Conservation (phyloP, 176 grass and related monocot genomes). For the Saccharum spontaneum region DNA sequence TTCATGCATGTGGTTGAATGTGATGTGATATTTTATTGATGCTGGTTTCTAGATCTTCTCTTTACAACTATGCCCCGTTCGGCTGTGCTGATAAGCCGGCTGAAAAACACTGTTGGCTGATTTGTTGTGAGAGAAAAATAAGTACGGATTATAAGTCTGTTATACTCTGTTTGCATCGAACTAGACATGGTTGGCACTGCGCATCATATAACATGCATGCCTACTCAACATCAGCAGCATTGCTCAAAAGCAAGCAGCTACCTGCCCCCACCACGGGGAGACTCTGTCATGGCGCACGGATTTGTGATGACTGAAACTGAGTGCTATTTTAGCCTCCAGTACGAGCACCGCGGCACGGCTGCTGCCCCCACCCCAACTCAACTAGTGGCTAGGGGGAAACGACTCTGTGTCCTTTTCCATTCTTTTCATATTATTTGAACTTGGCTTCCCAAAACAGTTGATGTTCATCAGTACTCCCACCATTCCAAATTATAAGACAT, state of each 20-base stretch:
- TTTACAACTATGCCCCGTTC: not conserved
- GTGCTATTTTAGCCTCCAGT: not conserved
- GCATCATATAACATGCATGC: not conserved
- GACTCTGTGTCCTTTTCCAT: not conserved
- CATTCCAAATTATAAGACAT: no score
- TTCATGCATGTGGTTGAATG: not conserved
- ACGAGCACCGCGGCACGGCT: not conserved
- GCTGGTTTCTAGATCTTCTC: not conserved
- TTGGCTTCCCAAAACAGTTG: not conserved
- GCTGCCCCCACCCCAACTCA: not conserved
- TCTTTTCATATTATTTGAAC: not conserved
- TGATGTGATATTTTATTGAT: not conserved
- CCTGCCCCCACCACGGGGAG: not conserved
- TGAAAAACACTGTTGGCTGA: no score
- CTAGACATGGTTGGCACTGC: not conserved
- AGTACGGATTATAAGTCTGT: no score
- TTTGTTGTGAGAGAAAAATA: no score
- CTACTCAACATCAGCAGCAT: constrained; percentile 1
- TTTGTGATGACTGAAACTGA: not conserved
- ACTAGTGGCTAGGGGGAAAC: not conserved
- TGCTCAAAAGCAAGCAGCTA: not conserved
- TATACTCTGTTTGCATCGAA: not conserved
- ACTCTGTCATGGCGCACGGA: not conserved
- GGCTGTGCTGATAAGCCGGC: no score
- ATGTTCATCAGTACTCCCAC: no score